Evolutionary conservation across 2,329 filamentous ascomycete species (phyloP).

Genomic region (Pseudogymnoascus verrucosus): DNA sequence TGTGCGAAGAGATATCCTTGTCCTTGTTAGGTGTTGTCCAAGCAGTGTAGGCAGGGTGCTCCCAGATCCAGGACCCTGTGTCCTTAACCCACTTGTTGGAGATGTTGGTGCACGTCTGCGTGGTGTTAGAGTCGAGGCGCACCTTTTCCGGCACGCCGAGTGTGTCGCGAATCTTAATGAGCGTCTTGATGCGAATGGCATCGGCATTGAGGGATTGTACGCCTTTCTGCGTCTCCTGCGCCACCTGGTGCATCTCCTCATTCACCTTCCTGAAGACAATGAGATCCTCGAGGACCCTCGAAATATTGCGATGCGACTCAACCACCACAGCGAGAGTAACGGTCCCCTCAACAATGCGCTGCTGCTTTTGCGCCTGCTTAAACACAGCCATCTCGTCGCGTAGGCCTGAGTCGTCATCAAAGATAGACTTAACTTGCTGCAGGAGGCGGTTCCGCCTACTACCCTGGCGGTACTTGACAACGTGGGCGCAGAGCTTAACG

Average conservation of each 20-base stretch:
- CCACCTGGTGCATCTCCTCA: constrained; percentile 10
- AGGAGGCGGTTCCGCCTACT: constrained; percentile 17
- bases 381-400: constrained; percentile 19
- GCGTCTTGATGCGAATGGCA: not conserved
- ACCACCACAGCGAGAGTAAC: constrained; percentile 16
- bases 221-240: constrained; percentile 14
- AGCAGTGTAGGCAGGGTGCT: constrained; percentile 20
- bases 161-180: not conserved
- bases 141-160: constrained; percentile 11
- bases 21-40: constrained; percentile 14
- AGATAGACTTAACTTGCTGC: constrained; percentile 18
- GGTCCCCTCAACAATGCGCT: constrained; percentile 22
- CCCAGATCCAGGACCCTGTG: constrained; percentile 15
- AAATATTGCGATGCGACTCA: not conserved
- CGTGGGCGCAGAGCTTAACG: constrained; percentile 24
- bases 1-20: not conserved
- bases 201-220: not conserved
- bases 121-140: constrained; percentile 19
- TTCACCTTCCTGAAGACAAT: too few species aligned
- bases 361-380: constrained; percentile 15
- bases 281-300: not conserved
- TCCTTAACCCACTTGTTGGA: constrained; percentile 13
- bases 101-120: constrained; percentile 19
- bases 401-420: constrained; percentile 21
- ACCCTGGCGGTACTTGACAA: constrained; percentile 25